A percentile compares a stretch with the other conserved stretches of the same genome.
phyloP scores from a whole-genome alignment of 352 stramenopile genomes.

The Phytophthora cryptogea region DNA sequence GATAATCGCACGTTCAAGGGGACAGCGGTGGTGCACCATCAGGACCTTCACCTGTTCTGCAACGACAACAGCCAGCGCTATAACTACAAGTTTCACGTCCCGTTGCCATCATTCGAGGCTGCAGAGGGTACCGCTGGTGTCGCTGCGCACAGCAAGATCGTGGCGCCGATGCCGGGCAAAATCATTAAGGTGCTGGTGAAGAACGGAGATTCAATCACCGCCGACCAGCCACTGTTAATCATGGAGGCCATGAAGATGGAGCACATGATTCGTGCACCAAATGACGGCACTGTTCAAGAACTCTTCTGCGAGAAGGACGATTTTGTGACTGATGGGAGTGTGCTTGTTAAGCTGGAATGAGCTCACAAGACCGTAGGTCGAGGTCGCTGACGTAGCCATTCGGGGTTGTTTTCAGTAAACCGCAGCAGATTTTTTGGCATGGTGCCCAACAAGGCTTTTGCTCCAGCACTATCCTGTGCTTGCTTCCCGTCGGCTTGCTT shows the following conservation, averaged over 20 bases:
- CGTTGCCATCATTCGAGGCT: constrained; percentile 54
- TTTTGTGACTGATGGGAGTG: constrained; percentile 76
- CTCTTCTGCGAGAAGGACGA: constrained; percentile 75
- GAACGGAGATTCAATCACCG: constrained; percentile 85
- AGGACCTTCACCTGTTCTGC: constrained; percentile 79
- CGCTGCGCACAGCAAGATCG: constrained; percentile 55
- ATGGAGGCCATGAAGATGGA: constrained; percentile 99
- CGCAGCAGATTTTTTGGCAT: too few species aligned
- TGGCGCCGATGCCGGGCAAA: constrained; percentile 95
- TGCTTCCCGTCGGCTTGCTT: too few species aligned
- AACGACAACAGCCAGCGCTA: constrained; percentile 74
- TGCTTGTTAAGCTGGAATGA: constrained; percentile 73
- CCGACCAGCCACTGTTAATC: constrained; percentile 92
- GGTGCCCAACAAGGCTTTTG: too few species aligned
- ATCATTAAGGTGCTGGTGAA: constrained; percentile 91
- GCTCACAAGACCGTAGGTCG: not conserved
- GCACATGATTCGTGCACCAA: constrained; percentile 76
- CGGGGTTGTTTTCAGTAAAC: too few species aligned
- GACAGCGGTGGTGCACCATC: constrained; percentile 67
- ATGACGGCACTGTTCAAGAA: constrained; percentile 70
- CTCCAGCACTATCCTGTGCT: too few species aligned
- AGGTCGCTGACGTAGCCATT: too few species aligned
- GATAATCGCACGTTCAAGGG: constrained; percentile 67
- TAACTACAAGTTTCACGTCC: constrained; percentile 84
- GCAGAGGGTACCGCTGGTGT: constrained; percentile 25